Evolutionary conservation across 192 early-diverging fungal species (phyloP).

Genomic region (Coemansia sp.): DNA sequence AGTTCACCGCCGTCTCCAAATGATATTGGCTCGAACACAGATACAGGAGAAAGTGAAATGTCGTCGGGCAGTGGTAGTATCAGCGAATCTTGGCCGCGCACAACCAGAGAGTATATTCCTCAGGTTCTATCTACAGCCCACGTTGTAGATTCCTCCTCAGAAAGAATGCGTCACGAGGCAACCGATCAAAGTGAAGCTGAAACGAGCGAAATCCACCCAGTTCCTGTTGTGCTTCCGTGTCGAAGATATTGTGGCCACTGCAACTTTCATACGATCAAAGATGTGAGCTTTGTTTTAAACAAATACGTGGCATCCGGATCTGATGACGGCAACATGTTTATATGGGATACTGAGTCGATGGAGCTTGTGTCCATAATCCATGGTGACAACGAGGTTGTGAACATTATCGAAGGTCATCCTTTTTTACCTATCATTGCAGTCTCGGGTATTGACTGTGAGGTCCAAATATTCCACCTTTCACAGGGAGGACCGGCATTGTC

Average conservation of each 20-base stretch:
- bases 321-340: conserved; percentile 69
- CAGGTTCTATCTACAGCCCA: background rate
- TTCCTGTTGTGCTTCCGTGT: conserved; percentile 29
- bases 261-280: conserved; percentile 64
- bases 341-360: conserved; percentile 66
- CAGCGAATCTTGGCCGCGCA: conserved; percentile 22
- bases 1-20: background rate
- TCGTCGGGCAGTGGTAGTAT: background rate
- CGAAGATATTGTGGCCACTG: conserved; percentile 37
- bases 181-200: background rate
- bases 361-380: conserved; percentile 63
- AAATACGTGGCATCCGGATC: conserved; percentile 74
- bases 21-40: background rate
- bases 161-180: background rate
- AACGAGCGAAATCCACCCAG: background rate
- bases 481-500: conserved; percentile 33
- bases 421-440: conserved; percentile 58
- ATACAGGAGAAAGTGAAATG: background rate
- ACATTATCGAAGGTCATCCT: conserved; percentile 63
- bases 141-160: background rate
- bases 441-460: conserved; percentile 74
- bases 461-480: conserved; percentile 65
- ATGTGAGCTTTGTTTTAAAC: conserved; percentile 70
- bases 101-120: conserved; percentile 25
- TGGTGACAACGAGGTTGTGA: conserved; percentile 65